Base-by-base conservation (phyloP, 2,329 filamentous ascomycete species). In the Botrytis byssoidea region DNA sequence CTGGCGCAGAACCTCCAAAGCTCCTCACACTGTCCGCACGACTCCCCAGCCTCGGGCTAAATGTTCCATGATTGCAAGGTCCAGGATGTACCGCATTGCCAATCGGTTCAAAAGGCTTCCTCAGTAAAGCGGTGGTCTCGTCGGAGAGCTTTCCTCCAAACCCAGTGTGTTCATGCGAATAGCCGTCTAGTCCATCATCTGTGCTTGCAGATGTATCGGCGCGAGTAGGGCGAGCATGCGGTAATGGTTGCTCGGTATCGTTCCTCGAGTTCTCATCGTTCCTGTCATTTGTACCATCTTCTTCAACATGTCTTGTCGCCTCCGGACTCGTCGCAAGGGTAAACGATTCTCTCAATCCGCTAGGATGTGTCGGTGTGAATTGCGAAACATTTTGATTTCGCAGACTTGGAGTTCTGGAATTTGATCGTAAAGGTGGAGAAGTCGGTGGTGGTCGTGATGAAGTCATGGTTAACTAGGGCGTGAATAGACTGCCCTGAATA, bases 31-130 rank as follows among this genome's bases (percentile, higher is more conserved):
- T 81, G 16, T 74, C 75, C 29, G 79, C 73, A 37, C 79, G 78
- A 72, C 72, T 79, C 64, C 83, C 83, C 0, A 91, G 87, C 55
- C 89, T 85, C 1, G 92, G 91, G 61, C 92, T 94, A 79, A 95
- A 93, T 25, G 92, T 92, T 78, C 93, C 93, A 83, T 96, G 92
- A 78, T 88, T 86, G 84, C 91, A 93, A 57, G 82, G 80, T 42
- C 81, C 82, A 66, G 83, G 78, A 66, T 81, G 79, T 22, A 77
- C 76, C 40, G 77, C 68, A 44, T 73, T 70, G 4, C 71, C 51
- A 8, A 77, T 71, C 55, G 79, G 74, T 70, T 81, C 80, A 59
- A 79, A 78, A 2, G 80, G 71, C 82, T 81, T 32, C 85, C 86
- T 16, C 20, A 89, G 83, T 40, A 91, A 81, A 3, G 86, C 84